Evolutionary conservation across 2,329 filamentous ascomycete species (phyloP).

Genomic region (Thielaviopsis euricoi): DNA sequence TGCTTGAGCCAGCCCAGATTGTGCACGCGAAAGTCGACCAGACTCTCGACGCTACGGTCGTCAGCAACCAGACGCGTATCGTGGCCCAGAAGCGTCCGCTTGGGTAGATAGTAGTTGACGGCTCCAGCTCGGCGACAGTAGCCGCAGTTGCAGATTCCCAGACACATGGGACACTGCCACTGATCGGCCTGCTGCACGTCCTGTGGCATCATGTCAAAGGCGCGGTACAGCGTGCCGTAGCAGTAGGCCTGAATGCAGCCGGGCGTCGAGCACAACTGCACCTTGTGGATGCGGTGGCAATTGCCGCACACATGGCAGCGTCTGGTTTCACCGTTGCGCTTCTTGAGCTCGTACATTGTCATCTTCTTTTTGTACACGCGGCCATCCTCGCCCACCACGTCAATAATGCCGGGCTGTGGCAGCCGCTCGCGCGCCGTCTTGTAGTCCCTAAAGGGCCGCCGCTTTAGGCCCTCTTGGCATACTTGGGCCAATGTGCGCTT

Average conservation of each 20-base stretch:
- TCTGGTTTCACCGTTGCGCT: conserved; percentile 35
- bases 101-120: conserved; percentile 70
- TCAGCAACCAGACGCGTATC: conserved; percentile 85
- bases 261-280: conserved; percentile 57
- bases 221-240: conserved; percentile 82
- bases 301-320: conserved; percentile 73
- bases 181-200: conserved; percentile 60
- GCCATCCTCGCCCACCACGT: conserved; percentile 44
- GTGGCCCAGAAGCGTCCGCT: conserved; percentile 74
- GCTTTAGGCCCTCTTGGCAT: conserved; percentile 75
- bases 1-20: conserved; percentile 70
- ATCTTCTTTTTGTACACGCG: conserved; percentile 17
- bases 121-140: conserved; percentile 50
- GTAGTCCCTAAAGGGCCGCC: conserved; percentile 69
- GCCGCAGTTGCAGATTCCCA: conserved; percentile 73
- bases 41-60: conserved; percentile 70
- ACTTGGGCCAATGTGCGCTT: conserved; percentile 79
- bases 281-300: conserved; percentile 67
- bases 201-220: conserved; percentile 80
- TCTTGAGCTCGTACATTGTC: background rate
- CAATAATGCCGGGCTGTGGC: conserved; percentile 23
- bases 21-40: conserved; percentile 81
- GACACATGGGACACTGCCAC: conserved; percentile 83
- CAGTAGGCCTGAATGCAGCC: conserved; percentile 68
- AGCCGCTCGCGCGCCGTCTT: conserved; percentile 34